phyloP scores from a whole-genome alignment of 306 rosid genomes.

The Trichosanthes truncata region DNA sequence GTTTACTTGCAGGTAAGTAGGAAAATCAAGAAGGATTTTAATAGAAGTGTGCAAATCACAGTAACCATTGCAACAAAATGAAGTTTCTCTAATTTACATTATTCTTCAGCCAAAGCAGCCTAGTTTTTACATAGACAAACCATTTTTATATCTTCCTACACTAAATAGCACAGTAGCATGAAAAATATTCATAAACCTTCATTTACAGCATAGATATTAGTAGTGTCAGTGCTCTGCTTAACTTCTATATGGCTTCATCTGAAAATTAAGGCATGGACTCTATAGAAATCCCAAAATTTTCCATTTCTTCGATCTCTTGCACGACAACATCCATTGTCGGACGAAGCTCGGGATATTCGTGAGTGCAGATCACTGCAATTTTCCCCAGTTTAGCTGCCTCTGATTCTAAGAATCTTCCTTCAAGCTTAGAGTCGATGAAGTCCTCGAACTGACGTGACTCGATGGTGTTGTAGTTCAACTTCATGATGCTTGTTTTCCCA shows the following conservation, averaged over 20 bases:
- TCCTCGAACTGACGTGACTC: constrained; percentile 23
- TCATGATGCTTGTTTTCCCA: constrained; percentile 45
- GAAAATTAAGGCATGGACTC: constrained; percentile 9
- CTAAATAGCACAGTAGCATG: neutral
- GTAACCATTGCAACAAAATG: neutral
- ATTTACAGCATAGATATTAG: constrained; percentile 12
- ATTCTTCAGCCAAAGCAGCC: neutral
- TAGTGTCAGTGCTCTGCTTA: constrained; percentile 13
- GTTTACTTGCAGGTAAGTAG: neutral
- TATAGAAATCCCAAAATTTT: neutral
- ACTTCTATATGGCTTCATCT: constrained; percentile 2
- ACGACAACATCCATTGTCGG: constrained; percentile 54
- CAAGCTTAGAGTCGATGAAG: constrained; percentile 53
- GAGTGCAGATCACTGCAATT: constrained; percentile 56
- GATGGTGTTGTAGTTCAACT: constrained; percentile 14
- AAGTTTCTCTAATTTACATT: constrained; percentile 3
- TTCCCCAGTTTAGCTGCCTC: constrained; percentile 55
- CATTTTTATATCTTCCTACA: neutral
- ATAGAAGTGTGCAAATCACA: neutral
- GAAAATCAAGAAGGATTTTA: neutral
- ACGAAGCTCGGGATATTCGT: constrained; percentile 47
- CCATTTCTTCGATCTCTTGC: constrained; percentile 22
- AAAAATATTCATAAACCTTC: constrained; percentile 1
- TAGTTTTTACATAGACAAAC: neutral
- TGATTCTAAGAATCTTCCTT: constrained; percentile 45